Evolutionary conservation across 345 rosid genomes (phyloP).

Genomic region (Ceriops tagal): DNA sequence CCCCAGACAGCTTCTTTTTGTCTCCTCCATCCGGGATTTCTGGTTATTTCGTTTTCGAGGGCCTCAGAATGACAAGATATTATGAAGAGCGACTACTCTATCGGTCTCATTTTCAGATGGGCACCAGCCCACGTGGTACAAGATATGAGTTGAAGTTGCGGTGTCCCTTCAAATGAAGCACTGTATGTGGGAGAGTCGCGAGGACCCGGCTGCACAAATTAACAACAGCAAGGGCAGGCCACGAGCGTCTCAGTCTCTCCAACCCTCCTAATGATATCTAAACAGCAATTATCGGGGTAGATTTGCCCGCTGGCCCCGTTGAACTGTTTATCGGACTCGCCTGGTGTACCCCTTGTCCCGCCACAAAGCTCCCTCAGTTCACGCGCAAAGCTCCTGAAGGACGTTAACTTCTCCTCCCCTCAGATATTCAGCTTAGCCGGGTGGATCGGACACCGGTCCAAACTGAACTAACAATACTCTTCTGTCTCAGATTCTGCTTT

Average conservation of each 20-base stretch:
- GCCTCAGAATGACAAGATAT: too few species aligned
- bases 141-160: conserved; percentile 59
- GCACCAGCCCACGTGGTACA: conserved; percentile 67
- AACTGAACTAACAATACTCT: not conserved
- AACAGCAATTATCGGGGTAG: conserved; percentile 71
- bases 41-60: too few species aligned
- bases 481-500: too few species aligned
- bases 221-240: conserved; percentile 92
- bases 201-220: conserved; percentile 90
- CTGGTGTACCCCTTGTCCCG: conserved; percentile 48
- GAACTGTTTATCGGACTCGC: conserved; percentile 28
- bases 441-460: not conserved
- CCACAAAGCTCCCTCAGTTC: conserved; percentile 67
- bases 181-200: conserved; percentile 64
- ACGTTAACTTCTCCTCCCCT: conserved; percentile 33
- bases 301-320: conserved; percentile 80
- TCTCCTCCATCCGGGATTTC: too few species aligned
- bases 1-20: too few species aligned
- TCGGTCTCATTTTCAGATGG: conserved; percentile 32
- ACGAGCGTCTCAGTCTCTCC: conserved; percentile 74
- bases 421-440: conserved; percentile 20
- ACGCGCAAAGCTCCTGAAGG: conserved; percentile 73
- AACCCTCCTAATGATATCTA: conserved; percentile 70
- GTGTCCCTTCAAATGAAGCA: conserved; percentile 86
- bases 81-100: too few species aligned